Conservation (phyloP, 345 rosid species). For the Anastatica hierochuntica region DNA sequence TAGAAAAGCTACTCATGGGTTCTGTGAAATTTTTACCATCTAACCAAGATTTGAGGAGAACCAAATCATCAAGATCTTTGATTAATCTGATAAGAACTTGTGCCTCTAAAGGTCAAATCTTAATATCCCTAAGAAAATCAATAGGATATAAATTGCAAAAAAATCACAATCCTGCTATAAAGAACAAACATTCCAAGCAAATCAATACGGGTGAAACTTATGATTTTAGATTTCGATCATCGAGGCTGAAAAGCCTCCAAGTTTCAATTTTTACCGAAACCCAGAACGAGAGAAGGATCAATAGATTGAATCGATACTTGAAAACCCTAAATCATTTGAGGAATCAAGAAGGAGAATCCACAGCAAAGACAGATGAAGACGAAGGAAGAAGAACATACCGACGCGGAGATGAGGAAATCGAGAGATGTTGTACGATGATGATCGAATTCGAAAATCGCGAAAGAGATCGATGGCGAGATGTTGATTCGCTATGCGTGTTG, state of each 20-base stretch:
- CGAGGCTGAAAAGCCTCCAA: background rate
- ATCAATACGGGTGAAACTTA: background rate
- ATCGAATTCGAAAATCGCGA: background rate
- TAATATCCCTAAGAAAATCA: too few relatives aligned
- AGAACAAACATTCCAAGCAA: background rate
- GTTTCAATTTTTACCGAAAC: background rate
- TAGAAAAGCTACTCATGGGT: too few relatives aligned
- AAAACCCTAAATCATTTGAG: background rate
- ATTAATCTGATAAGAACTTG: too few relatives aligned
- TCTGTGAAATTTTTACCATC: too few relatives aligned
- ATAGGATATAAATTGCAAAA: too few relatives aligned
- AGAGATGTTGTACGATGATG: background rate
- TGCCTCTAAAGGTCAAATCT: too few relatives aligned
- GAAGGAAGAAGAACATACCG: conserved; percentile 5
- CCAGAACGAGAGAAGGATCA: background rate
- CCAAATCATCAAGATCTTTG: too few relatives aligned
- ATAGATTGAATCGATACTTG: background rate
- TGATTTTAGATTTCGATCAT: background rate
- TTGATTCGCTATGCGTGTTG: too few relatives aligned
- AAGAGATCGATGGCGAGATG: too few relatives aligned
- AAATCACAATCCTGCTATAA: too few relatives aligned
- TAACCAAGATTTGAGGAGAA: too few relatives aligned
- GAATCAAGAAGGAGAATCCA: background rate
- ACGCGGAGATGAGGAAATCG: background rate
- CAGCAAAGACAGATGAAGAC: background rate